phyloP scores from a whole-genome alignment of 2,329 filamentous ascomycete genomes.

The Boeremia lycopersici region DNA sequence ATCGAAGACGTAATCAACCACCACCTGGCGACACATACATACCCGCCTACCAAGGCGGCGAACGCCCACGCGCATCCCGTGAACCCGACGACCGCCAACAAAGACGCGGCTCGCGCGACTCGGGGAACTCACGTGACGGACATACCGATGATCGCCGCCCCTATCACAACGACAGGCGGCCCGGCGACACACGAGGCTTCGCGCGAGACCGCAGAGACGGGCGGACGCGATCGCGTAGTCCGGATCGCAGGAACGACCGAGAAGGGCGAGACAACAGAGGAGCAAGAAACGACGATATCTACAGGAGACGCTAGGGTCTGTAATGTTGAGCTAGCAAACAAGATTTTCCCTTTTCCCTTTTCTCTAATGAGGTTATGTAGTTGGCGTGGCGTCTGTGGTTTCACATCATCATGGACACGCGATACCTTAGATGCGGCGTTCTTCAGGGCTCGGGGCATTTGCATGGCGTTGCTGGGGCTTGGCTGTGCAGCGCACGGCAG shows the following conservation, averaged over 20 bases:
- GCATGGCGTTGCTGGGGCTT: slow-evolving; percentile 1
- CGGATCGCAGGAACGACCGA: slow-evolving; percentile 38
- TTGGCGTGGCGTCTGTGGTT: slow-evolving; percentile 12
- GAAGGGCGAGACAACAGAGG: slow-evolving; percentile 19
- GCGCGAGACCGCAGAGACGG: slow-evolving; percentile 36
- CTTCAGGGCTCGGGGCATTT: background rate
- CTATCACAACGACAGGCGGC: slow-evolving; percentile 25
- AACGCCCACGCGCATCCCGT: slow-evolving; percentile 36
- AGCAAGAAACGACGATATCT: slow-evolving; percentile 37
- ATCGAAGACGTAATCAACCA: slow-evolving; percentile 29
- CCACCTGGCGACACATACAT: slow-evolving; percentile 52
- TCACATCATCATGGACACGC: slow-evolving; percentile 8
- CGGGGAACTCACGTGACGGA: slow-evolving; percentile 44
- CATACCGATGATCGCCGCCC: slow-evolving; percentile 36
- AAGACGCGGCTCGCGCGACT: slow-evolving; percentile 42
- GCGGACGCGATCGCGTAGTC: slow-evolving; percentile 44
- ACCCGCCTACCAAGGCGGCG: slow-evolving; percentile 49
- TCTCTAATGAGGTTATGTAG: slow-evolving; percentile 3
- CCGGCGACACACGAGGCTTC: slow-evolving; percentile 1
- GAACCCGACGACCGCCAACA: slow-evolving; percentile 43
- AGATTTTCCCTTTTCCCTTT: background rate
- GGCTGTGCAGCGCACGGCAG: background rate
- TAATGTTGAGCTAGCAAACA: too few species aligned
- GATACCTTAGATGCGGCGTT: slow-evolving; percentile 19
- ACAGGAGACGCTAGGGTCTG: slow-evolving; percentile 27